Evolutionary conservation across 2,329 filamentous ascomycete species (phyloP).

Genomic region (Plenodomus tracheiphilus): DNA sequence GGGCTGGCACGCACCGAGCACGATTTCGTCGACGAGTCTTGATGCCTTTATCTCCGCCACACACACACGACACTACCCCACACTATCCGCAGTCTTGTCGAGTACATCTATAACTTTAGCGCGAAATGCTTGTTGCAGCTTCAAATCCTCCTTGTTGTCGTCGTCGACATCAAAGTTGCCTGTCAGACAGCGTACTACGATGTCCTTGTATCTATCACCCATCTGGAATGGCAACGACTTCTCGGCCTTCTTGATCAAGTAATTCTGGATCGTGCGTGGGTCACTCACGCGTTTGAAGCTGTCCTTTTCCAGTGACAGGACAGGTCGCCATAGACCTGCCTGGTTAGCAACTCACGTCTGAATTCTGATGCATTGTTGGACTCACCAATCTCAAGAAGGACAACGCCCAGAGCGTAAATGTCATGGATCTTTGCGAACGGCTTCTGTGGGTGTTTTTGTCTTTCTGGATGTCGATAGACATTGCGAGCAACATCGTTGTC

Average conservation of each 20-base stretch:
- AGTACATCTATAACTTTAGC: constrained; percentile 19
- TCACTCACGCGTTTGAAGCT: too few species aligned
- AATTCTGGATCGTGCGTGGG: constrained; percentile 1
- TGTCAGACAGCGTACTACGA: constrained; percentile 16
- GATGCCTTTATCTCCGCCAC: too few species aligned
- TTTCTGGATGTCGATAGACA: not conserved
- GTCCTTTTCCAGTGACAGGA: too few species aligned
- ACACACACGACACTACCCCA: not conserved
- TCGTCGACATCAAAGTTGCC: constrained; percentile 13
- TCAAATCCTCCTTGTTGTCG: constrained; percentile 19
- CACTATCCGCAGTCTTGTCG: constrained; percentile 3
- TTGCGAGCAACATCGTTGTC: not conserved
- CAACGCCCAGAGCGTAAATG: not conserved
- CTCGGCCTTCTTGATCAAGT: constrained; percentile 17
- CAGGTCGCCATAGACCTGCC: too few species aligned
- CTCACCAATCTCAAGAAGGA: not conserved
- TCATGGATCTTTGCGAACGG: not conserved
- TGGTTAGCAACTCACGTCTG: too few species aligned
- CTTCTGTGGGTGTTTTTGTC: not conserved
- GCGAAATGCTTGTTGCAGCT: constrained; percentile 24
- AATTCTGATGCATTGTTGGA: too few species aligned
- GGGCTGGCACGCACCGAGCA: too few species aligned
- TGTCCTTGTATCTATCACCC: constrained; percentile 14
- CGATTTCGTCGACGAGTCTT: too few species aligned
- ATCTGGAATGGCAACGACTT: constrained; percentile 6